These are phyloP conservation scores for Gillenia trifoliata DNA, from an alignment of 306 rosid species.

Conservation along the genomic window DNA sequence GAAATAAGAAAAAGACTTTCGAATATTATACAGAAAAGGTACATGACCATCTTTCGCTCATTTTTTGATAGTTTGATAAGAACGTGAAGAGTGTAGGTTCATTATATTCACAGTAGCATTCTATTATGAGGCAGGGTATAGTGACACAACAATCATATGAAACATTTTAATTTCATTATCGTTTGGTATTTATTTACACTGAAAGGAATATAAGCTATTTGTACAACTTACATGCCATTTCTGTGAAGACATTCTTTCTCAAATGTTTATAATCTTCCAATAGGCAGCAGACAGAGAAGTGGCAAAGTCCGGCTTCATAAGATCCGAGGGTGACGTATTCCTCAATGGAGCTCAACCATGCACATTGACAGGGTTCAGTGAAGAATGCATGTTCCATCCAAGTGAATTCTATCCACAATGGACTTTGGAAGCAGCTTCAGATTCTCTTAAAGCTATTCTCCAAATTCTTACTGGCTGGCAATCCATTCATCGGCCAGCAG, in stretches of 20 bases:
- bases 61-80: background rate
- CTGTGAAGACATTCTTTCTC: background rate
- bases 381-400: constrained; percentile 53
- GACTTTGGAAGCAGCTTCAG: constrained; percentile 56
- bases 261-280: constrained; percentile 16
- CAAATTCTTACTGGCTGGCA: constrained; percentile 65
- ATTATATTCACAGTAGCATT: background rate
- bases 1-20: constrained; percentile 62
- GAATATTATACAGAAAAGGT: constrained; percentile 78
- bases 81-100: background rate
- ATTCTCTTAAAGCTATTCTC: constrained; percentile 47
- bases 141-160: background rate
- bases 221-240: background rate
- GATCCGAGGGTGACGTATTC: constrained; percentile 57
- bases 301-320: constrained; percentile 34
- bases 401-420: constrained; percentile 54
- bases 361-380: constrained; percentile 18
- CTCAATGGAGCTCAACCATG: constrained; percentile 59
- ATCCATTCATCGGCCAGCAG: constrained; percentile 37
- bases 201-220: background rate
- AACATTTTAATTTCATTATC: background rate
- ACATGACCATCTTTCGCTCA: constrained; percentile 12
- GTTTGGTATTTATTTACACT: background rate
- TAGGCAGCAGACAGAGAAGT: constrained; percentile 53
- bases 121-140: background rate